Base-by-base conservation (phyloP, 352 stramenopile species). In the Globisporangium okanoganense region DNA sequence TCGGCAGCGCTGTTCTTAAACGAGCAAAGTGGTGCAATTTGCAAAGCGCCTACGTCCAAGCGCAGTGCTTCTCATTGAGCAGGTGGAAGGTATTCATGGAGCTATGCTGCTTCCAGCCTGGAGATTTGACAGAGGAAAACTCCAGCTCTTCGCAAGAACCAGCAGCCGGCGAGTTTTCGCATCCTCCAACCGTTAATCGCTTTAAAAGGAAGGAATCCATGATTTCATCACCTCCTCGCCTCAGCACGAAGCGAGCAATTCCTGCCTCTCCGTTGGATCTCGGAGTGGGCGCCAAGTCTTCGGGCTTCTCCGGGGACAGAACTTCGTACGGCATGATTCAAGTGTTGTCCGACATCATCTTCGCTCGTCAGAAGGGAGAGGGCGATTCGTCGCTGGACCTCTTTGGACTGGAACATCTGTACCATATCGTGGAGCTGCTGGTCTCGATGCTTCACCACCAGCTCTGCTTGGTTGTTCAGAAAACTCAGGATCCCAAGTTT, bases 31-130 rank as follows among this genome's bases (percentile, higher is more conserved):
- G 73, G 76, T 72, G 73, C 52, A 85, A 85, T 41, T 62, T 82
- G 50, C 76, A 85, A 67, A 66, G 62, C 1, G 76, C 76, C 8
- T 85, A 78, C 45, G 69, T 83, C 2, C 69, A 81, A 20, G 75
- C 78, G 0, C 81, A 91, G 43, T 64, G 77, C 44, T 81, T 82
- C 38, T 73, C 72, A 29, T 47, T 91, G 49, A 41, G 65, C 3
- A 70, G 72, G 38, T 91, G 81, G 81, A 88, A 87, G 60, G 62
- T 79, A 24, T 88, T 91, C 54, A 91, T 91, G 81, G 78, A 91
- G 50, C 47, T 91, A 3, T 82, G 74, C 36, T 82, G 75, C 20
- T 57, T 90, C 3, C 78, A 88, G 50, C 41, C 62, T 16, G 69
- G 65, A n/a, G 29, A 24, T 20, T 52, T 14, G 40, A 33, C 20